Evolutionary conservation across 352 stramenopile species (phyloP), one percentile per base, ranked within the genome.

Genomic region (Globisporangium okanoganense): DNA sequence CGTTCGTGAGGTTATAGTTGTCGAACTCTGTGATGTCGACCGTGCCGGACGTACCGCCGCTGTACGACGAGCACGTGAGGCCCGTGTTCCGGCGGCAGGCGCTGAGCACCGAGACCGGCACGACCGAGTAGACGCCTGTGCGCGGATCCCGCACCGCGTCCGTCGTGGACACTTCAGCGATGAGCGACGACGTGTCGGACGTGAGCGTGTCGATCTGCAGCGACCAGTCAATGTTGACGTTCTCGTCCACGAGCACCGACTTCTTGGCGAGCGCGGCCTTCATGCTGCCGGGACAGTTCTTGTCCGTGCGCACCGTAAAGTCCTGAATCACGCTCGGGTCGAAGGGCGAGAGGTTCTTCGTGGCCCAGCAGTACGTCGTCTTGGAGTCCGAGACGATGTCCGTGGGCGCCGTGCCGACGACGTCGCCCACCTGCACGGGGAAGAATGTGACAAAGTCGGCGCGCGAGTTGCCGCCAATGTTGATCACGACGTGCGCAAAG

Each of bases 371-470:
- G 64, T 90, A 92, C 18, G 81, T 92, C 2, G 83, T 90, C 33
- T 73, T 75, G 24, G 76, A 82, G 58, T 90, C 82, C n/a, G 70
- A 72, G 29, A 60, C 66, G 57, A 92, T 80, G 49, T 60, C 72
- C 2, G 57, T 60, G 0, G 79, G 79, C 13, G 73, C 71, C 4
- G 72, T 82, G 35, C 81, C 81, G 47, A 80, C 76, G 22, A 82
- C 69, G 3, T 85, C 78, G 22, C 83, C 81, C 41, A 93, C 76
- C 48, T 91, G 83, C 25, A 90, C 78, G 6, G 82, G 79, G 64
- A 93, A 93, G 59, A 87, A 93, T 12, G 81, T 90, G 3, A 88
- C 74, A 35, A 91, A 93, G 62, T 93, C 81, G 38, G 78, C 77
- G 12, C 83, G 78, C 52, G 76, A 82, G 56, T 89, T 82, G 51